Conservation (phyloP, 75 land plant species). For the Sequoia sempervirens region DNA sequence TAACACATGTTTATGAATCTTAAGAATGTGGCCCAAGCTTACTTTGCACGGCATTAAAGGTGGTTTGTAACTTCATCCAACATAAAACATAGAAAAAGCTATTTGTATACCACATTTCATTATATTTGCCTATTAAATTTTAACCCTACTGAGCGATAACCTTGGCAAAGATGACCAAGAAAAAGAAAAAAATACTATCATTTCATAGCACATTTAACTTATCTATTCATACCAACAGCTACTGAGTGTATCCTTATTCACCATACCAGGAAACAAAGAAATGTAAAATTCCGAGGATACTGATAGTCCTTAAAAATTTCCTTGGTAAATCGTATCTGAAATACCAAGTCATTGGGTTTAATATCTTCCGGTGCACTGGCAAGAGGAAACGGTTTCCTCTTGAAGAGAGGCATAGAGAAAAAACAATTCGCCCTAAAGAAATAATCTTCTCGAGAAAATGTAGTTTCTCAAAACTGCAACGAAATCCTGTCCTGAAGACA, state of each 20-base stretch:
- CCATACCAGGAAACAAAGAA: background rate
- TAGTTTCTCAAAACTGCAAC: background rate
- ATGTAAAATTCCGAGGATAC: slow-evolving; percentile 50
- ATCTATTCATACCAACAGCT: background rate
- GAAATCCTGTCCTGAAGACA: background rate
- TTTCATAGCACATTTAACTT: background rate
- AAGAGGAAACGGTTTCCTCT: slow-evolving; percentile 58
- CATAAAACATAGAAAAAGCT: background rate
- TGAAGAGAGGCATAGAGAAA: slow-evolving; percentile 71
- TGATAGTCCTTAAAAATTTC: slow-evolving; percentile 78
- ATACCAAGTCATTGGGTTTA: slow-evolving; percentile 65
- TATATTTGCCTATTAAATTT: background rate
- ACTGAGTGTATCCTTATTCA: background rate
- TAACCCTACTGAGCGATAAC: background rate
- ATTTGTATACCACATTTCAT: background rate
- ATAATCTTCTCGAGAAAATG: background rate
- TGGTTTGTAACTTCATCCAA: background rate
- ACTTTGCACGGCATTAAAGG: background rate
- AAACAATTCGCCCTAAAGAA: background rate
- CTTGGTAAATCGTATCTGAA: slow-evolving; percentile 89
- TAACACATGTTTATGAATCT: background rate
- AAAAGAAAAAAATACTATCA: background rate
- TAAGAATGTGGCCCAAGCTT: background rate
- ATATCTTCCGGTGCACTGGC: slow-evolving; percentile 57
- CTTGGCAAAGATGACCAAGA: background rate